Evolutionary conservation across 306 rosid genomes (phyloP).

Genomic region (Aeschynomene evenia): DNA sequence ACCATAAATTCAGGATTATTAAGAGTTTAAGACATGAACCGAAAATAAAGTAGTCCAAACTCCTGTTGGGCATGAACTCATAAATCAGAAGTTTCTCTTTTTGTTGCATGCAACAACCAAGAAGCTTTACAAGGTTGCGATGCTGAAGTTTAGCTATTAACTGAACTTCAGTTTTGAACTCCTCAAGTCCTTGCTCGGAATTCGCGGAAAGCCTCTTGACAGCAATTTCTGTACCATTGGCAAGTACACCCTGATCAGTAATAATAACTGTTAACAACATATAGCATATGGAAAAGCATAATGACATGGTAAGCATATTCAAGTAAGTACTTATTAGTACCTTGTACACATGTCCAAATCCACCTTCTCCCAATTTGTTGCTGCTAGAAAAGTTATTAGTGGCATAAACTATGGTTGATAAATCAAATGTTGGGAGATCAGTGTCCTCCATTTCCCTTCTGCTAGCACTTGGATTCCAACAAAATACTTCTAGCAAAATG

Average conservation of each 20-base stretch:
- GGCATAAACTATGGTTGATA: conserved; percentile 23
- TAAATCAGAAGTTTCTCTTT: conserved; percentile 16
- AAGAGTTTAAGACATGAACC: conserved; percentile 8
- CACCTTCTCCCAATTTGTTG: conserved; percentile 47
- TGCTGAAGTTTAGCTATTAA: conserved; percentile 30
- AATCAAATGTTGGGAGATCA: conserved; percentile 40
- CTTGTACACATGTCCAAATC: conserved; percentile 51
- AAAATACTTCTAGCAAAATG: neutral
- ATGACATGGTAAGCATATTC: neutral
- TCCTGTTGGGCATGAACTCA: conserved; percentile 22
- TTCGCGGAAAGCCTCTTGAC: conserved; percentile 15
- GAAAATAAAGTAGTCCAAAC: conserved; percentile 30
- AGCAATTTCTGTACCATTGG: conserved; percentile 13
- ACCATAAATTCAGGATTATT: neutral
- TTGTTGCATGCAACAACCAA: conserved; percentile 19
- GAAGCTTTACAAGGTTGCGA: conserved; percentile 31
- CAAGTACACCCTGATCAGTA: neutral
- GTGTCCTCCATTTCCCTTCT: conserved; percentile 3
- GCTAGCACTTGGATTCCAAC: neutral
- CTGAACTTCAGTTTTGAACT: conserved; percentile 25
- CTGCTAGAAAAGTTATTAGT: conserved; percentile 34
- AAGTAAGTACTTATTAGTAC: conserved; percentile 13
- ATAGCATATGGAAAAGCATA: neutral
- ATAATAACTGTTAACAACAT: neutral
- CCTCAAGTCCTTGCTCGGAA: conserved; percentile 4